Conservation (phyloP, 768 basidiomycete species). For the Amanita rubescens region DNA sequence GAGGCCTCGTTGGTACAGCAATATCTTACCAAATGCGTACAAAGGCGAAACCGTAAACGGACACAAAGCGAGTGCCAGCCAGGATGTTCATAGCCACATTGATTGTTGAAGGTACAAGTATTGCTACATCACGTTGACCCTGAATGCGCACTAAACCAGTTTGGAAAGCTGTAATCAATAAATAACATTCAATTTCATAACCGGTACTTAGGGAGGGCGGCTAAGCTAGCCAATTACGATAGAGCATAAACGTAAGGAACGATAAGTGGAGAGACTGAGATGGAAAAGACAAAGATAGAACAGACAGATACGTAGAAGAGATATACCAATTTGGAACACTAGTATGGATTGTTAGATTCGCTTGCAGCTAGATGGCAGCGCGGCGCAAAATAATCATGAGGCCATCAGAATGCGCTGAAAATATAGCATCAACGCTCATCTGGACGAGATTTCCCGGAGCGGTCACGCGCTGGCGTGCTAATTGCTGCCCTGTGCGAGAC, state of each 20-base stretch:
- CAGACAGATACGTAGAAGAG: background rate
- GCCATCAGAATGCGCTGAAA: constrained; percentile 81
- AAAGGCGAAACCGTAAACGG: too few species aligned
- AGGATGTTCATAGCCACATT: too few species aligned
- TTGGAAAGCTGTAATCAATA: constrained; percentile 34
- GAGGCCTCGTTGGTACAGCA: too few species aligned
- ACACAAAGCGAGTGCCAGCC: too few species aligned
- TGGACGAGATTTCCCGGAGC: constrained; percentile 22
- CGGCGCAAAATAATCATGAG: constrained; percentile 71
- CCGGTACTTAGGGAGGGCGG: background rate
- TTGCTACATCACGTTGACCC: background rate
- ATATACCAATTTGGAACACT: background rate
- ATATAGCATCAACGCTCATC: constrained; percentile 69
- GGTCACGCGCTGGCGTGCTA: constrained; percentile 1
- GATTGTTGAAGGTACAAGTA: background rate
- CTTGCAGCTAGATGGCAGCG: constrained; percentile 19
- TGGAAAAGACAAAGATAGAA: background rate
- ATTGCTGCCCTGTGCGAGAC: background rate
- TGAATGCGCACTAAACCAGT: constrained; percentile 22
- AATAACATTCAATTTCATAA: constrained; percentile 46
- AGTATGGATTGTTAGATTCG: background rate
- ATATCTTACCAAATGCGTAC: too few species aligned
- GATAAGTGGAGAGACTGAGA: background rate
- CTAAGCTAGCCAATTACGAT: background rate
- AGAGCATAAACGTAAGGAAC: background rate